These are phyloP conservation scores for Clonostachys chloroleuca DNA, from an alignment of 2,329 filamentous ascomycete species.

Conservation along the genomic window DNA sequence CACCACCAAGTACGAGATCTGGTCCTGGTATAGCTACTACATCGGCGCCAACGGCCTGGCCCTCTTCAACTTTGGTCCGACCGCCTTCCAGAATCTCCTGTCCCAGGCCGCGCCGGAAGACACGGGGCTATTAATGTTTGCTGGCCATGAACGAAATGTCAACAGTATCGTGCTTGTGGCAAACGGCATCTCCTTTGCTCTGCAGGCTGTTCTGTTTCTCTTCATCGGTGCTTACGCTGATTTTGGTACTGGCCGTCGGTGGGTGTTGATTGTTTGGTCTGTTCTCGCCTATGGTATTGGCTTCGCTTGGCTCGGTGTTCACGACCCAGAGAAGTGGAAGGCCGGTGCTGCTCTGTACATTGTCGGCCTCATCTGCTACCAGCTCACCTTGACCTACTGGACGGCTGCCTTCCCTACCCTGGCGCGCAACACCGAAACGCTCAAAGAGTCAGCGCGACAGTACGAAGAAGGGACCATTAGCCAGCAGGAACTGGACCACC, in stretches of 20 bases:
- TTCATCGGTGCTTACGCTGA: constrained; percentile 51
- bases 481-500: constrained; percentile 54
- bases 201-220: constrained; percentile 56
- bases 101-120: constrained; percentile 50
- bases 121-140: constrained; percentile 46
- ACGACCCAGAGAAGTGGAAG: constrained; percentile 55
- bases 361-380: constrained; percentile 61
- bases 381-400: constrained; percentile 66
- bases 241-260: constrained; percentile 61
- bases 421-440: constrained; percentile 25
- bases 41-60: constrained; percentile 61
- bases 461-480: constrained; percentile 40
- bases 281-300: constrained; percentile 58
- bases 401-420: constrained; percentile 49
- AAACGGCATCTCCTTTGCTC: constrained; percentile 65
- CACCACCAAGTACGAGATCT: constrained; percentile 1
- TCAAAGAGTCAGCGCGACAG: constrained; percentile 22
- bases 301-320: constrained; percentile 64
- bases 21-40: constrained; percentile 40
- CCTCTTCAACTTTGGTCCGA: constrained; percentile 59
- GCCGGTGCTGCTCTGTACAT: constrained; percentile 60
- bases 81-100: constrained; percentile 61
- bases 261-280: constrained; percentile 57
- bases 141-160: constrained; percentile 52
- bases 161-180: constrained; percentile 61